A percentile compares a stretch with the other conserved stretches of the same genome.
Conservation (phyloP, 805 yeast genomes). For the Candida pseudoglaebosa region DNA sequence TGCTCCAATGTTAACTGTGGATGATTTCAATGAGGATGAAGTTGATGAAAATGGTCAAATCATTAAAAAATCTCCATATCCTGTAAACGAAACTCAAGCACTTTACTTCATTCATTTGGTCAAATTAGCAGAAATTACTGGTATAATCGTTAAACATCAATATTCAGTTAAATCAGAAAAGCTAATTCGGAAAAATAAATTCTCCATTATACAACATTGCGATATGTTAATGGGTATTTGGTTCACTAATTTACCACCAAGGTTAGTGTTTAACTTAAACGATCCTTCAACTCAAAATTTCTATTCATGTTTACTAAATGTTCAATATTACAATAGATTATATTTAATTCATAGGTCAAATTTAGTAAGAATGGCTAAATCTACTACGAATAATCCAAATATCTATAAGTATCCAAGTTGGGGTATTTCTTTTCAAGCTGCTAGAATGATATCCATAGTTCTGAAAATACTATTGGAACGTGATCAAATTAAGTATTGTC, state of each 20-base stretch:
- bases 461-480: conserved; percentile 51
- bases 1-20: conserved; percentile 64
- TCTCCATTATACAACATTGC: conserved; percentile 55
- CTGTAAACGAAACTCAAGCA: conserved; percentile 46
- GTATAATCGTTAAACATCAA: conserved; percentile 64
- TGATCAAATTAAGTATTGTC: conserved; percentile 48
- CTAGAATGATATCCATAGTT: conserved; percentile 67
- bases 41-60: conserved; percentile 6
- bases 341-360: conserved; percentile 70
- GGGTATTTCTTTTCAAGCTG: conserved; percentile 80
- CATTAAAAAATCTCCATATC: conserved; percentile 37
- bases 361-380: conserved; percentile 47
- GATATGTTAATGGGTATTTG: conserved; percentile 76
- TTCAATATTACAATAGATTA: conserved; percentile 70
- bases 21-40: conserved; percentile 60
- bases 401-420: conserved; percentile 61
- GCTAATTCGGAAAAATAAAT: conserved; percentile 40
- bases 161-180: conserved; percentile 65
- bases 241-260: conserved; percentile 64
- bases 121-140: conserved; percentile 67
- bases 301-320: conserved; percentile 55
- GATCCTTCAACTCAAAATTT: conserved; percentile 52
- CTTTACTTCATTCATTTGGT: conserved; percentile 59
- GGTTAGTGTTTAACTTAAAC: conserved; percentile 57
- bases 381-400: conserved; percentile 36